Conservation (phyloP, 345 rosid species). For the Schrenkiella parvula region DNA sequence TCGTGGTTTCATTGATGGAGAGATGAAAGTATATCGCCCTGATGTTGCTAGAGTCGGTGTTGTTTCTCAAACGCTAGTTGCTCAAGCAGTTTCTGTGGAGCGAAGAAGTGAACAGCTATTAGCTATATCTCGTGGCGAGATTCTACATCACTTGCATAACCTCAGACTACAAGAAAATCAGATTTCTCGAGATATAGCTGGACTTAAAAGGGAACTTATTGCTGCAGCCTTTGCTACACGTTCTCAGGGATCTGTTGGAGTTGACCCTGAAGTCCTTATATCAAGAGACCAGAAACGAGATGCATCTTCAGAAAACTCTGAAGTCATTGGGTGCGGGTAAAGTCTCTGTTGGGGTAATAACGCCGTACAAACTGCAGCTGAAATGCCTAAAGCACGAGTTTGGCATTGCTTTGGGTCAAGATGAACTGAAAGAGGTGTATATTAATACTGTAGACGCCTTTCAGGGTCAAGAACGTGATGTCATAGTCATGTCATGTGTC, state of each 20-base stretch:
- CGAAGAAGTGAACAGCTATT: conserved; percentile 91
- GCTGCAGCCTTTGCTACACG: conserved; percentile 71
- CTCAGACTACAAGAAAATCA: conserved; percentile 69
- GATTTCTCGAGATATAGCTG: conserved; percentile 76
- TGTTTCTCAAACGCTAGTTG: conserved; percentile 94
- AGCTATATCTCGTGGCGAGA: conserved; percentile 77
- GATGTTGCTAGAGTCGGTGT: conserved; percentile 99
- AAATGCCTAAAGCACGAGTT: conserved; percentile 91
- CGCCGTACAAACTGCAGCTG: conserved; percentile 94
- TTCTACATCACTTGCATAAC: conserved; percentile 76
- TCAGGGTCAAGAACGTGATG: conserved; percentile 99
- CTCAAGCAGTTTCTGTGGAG: conserved; percentile 99
- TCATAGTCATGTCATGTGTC: conserved; percentile 98
- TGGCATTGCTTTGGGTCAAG: conserved; percentile 66
- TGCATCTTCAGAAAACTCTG: conserved; percentile 71
- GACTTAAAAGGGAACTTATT: conserved; percentile 70
- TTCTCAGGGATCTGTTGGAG: conserved; percentile 96
- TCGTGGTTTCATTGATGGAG: conserved; percentile 99
- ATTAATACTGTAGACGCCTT: conserved; percentile 98
- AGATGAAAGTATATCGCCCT: conserved; percentile 95
- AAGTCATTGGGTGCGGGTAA: conserved; percentile 68
- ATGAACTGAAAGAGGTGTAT: conserved; percentile 90
- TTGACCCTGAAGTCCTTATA: conserved; percentile 89
- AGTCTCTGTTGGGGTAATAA: conserved; percentile 85
- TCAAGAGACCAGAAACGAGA: conserved; percentile 92